Evolutionary conservation across 495 filamentous ascomycete species (phyloP).

Genomic region (Achaetomiella virescens): DNA sequence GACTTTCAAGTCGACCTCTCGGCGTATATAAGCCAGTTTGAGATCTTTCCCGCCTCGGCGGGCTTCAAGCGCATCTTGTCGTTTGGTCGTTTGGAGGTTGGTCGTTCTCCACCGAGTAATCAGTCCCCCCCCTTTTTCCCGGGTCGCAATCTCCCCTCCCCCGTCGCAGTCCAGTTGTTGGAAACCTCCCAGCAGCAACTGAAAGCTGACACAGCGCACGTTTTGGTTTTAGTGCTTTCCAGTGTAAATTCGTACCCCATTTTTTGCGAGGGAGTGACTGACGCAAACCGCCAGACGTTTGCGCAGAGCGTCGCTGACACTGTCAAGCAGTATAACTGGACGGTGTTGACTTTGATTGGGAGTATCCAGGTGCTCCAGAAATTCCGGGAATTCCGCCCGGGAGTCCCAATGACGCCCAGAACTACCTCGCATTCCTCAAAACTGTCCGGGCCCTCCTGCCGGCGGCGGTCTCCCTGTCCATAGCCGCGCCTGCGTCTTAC

Average conservation of each 20-base stretch:
- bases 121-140: no score
- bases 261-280: constrained; percentile 20
- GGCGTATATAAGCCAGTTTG: no score
- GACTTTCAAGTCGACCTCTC: constrained; percentile 18
- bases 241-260: constrained; percentile 15
- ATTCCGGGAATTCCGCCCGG: constrained; percentile 23
- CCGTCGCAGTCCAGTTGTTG: no score
- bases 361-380: constrained; percentile 35
- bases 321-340: constrained; percentile 28
- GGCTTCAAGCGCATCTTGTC: constrained; percentile 27
- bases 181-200: background rate
- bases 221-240: no score
- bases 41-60: no score
- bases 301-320: constrained; percentile 24
- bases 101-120: constrained; percentile 22
- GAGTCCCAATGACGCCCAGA: constrained; percentile 9
- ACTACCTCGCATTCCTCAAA: constrained; percentile 22
- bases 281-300: constrained; percentile 23
- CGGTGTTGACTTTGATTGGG: constrained; percentile 37
- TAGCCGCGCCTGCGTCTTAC: constrained; percentile 17
- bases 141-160: no score
- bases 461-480: constrained; percentile 16
- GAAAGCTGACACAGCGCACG: background rate
- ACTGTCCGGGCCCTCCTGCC: constrained; percentile 14
- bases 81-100: constrained; percentile 44